These are phyloP conservation scores for Rhizophagus clarus DNA, from an alignment of 192 early-diverging fungal genomes.

Conservation along the genomic window DNA sequence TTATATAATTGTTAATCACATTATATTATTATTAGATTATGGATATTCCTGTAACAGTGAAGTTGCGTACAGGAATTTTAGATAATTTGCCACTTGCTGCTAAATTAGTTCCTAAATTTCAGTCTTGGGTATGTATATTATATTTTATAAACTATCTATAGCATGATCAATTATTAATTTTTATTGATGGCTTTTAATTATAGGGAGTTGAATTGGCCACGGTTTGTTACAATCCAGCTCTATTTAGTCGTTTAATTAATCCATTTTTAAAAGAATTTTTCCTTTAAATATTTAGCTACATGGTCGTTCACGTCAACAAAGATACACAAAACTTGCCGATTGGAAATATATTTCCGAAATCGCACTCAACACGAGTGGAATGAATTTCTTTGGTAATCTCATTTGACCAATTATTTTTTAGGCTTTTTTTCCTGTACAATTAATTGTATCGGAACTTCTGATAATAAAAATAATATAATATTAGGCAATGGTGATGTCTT, in stretches of 20 bases:
- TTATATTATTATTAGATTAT: constrained; percentile 38
- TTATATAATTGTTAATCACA: not conserved
- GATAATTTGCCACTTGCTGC: constrained; percentile 67
- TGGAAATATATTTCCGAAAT: constrained; percentile 89
- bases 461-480: not conserved
- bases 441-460: constrained; percentile 10
- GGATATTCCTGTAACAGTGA: constrained; percentile 86
- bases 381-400: constrained; percentile 59
- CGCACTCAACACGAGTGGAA: constrained; percentile 37
- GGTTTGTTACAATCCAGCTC: constrained; percentile 25
- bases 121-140: constrained; percentile 47
- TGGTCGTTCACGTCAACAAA: constrained; percentile 88
- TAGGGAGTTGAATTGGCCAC: constrained; percentile 66
- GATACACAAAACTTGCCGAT: constrained; percentile 88
- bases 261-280: not conserved
- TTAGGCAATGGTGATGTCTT: constrained; percentile 83
- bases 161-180: not conserved
- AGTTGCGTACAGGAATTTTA: constrained; percentile 80
- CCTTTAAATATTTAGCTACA: constrained; percentile 60
- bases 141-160: not conserved
- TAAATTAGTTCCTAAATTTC: constrained; percentile 71
- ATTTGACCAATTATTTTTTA: constrained; percentile 7
- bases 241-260: not conserved
- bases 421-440: not conserved
- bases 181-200: not conserved